Evolutionary conservation across 2,329 filamentous ascomycete species (phyloP).

Genomic region (Colletotrichum trifolii): DNA sequence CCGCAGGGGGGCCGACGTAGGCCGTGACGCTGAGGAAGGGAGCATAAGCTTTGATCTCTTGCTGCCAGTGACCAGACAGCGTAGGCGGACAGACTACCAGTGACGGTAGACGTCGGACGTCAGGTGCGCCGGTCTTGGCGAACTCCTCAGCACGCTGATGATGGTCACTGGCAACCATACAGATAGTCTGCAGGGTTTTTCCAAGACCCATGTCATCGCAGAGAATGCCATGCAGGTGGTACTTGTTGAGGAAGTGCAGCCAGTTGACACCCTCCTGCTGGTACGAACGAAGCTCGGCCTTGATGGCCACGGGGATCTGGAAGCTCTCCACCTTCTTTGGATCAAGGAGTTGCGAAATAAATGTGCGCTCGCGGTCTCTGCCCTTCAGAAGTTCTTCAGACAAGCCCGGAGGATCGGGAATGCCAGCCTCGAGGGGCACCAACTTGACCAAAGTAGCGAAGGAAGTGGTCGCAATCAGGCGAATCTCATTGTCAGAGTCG

Average conservation of each 20-base stretch:
- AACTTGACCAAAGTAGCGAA: conserved; percentile 98
- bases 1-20: conserved; percentile 88
- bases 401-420: conserved; percentile 93
- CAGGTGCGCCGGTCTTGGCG: conserved; percentile 80
- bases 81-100: conserved; percentile 97
- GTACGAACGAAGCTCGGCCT: conserved; percentile 94
- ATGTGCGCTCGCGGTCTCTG: conserved; percentile 92
- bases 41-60: conserved; percentile 95
- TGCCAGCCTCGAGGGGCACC: conserved; percentile 95
- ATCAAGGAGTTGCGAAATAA: conserved; percentile 95
- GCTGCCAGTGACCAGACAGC: conserved; percentile 97
- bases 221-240: conserved; percentile 96
- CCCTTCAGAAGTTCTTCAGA: conserved; percentile 89
- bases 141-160: conserved; percentile 93
- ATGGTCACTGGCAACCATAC: conserved; percentile 97
- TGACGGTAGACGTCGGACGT: conserved; percentile 84
- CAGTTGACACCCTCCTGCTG: conserved; percentile 99
- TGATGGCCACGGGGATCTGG: conserved; percentile 93
- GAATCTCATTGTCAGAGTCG: conserved; percentile 95
- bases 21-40: conserved; percentile 91
- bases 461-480: conserved; percentile 93
- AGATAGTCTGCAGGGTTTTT: conserved; percentile 96
- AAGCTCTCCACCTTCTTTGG: conserved; percentile 97
- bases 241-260: conserved; percentile 97
- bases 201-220: conserved; percentile 99